Percentiles rank a stretch among this genome's conserved stretches.
Conservation (phyloP, 176 grass and related monocot species). For the Guadua angustifolia region DNA sequence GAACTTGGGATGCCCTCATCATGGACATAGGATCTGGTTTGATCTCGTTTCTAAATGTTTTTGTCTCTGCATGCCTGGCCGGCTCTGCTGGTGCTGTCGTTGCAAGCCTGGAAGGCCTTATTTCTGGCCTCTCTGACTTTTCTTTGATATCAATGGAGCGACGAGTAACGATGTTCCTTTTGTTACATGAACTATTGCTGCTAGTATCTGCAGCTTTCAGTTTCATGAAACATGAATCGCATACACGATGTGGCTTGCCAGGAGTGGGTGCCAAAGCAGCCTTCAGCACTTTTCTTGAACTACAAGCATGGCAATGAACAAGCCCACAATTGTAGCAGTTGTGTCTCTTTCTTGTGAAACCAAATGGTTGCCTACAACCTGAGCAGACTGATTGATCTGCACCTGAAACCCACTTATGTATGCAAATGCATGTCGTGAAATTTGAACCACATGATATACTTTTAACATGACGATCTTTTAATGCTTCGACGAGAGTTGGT, state of each 20-base stretch:
- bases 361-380: constrained; percentile 94
- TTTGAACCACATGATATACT: constrained; percentile 97
- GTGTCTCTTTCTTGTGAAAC: constrained; percentile 94
- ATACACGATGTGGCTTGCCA: constrained; percentile 93
- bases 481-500: constrained; percentile 76
- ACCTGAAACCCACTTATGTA: constrained; percentile 96
- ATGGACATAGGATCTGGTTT: constrained; percentile 63
- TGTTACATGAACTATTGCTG: constrained; percentile 41
- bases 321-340: constrained; percentile 76
- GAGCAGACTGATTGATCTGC: constrained; percentile 87
- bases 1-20: constrained; percentile 65
- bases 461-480: constrained; percentile 91
- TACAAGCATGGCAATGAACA: constrained; percentile 96
- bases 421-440: constrained; percentile 97
- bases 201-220: constrained; percentile 69
- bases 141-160: constrained; percentile 72
- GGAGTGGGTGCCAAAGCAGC: constrained; percentile 86
- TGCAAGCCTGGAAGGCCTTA: constrained; percentile 70
- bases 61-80: constrained; percentile 57
- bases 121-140: constrained; percentile 62
- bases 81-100: constrained; percentile 54
- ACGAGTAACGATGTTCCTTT: constrained; percentile 68
- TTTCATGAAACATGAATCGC: constrained; percentile 92
- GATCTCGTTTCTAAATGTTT: constrained; percentile 60
- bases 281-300: constrained; percentile 87